Conservation (phyloP, 2,329 filamentous ascomycete genomes). For the Neofusicoccum umdonicola region DNA sequence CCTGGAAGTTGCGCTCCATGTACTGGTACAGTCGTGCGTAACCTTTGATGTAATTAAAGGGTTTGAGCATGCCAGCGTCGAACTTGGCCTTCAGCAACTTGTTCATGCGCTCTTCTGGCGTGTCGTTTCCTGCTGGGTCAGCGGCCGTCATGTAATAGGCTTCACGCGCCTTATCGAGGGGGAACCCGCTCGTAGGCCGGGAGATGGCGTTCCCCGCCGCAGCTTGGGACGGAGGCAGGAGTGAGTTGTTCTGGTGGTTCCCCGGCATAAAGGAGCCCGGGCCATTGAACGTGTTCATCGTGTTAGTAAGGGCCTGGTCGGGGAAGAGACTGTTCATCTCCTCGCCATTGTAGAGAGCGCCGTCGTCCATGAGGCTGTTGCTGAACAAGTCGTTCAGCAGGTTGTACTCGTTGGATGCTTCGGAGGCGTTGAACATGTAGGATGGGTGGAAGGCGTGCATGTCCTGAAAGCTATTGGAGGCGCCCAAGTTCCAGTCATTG, state of each 20-base stretch:
- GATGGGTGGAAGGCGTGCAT: slow-evolving; percentile 92
- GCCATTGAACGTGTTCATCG: slow-evolving; percentile 40
- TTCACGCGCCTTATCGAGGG: slow-evolving; percentile 72
- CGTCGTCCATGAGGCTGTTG: slow-evolving; percentile 79
- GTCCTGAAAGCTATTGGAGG: slow-evolving; percentile 84
- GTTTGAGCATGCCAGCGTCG: slow-evolving; percentile 88
- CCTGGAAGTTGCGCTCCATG: slow-evolving; percentile 84
- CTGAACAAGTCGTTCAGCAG: slow-evolving; percentile 94
- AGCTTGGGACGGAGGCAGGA: slow-evolving; percentile 45
- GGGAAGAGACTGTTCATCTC: slow-evolving; percentile 50
- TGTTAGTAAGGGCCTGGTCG: slow-evolving; percentile 54
- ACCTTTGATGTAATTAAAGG: slow-evolving; percentile 98
- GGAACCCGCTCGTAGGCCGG: slow-evolving; percentile 60
- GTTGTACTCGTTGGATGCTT: slow-evolving; percentile 96
- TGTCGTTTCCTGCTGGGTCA: slow-evolving; percentile 82
- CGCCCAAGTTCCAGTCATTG: slow-evolving; percentile 72
- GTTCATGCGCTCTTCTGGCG: slow-evolving; percentile 92
- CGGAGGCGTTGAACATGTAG: slow-evolving; percentile 92
- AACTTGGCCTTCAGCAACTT: slow-evolving; percentile 93
- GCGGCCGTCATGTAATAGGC: slow-evolving; percentile 94
- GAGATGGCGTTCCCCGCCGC: slow-evolving; percentile 56
- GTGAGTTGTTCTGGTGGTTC: slow-evolving; percentile 46
- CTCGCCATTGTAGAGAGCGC: slow-evolving; percentile 43
- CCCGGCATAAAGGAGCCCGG: slow-evolving; percentile 29
- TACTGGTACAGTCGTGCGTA: slow-evolving; percentile 88